These are phyloP conservation scores for Colletotrichum simmondsii DNA, from an alignment of 2,329 filamentous ascomycete genomes.

Conservation along the genomic window DNA sequence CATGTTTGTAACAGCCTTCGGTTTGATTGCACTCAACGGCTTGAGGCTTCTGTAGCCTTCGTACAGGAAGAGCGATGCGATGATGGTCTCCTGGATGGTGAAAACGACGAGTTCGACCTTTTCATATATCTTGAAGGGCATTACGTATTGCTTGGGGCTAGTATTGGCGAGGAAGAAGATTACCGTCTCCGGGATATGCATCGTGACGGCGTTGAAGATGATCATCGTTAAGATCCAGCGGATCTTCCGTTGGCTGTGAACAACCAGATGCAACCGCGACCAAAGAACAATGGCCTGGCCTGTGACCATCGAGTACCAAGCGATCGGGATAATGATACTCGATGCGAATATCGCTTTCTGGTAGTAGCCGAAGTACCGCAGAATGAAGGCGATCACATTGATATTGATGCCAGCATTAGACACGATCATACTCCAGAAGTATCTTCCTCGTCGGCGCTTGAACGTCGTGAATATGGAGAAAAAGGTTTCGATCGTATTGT, in stretches of 20 bases:
- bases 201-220: constrained; percentile 60
- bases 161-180: constrained; percentile 64
- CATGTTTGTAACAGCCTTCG: constrained; percentile 33
- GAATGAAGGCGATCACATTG: constrained; percentile 39
- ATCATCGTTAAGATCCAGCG: constrained; percentile 67
- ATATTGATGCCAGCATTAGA: constrained; percentile 37
- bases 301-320: constrained; percentile 63
- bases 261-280: constrained; percentile 70
- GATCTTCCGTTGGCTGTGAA: constrained; percentile 60
- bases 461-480: constrained; percentile 38
- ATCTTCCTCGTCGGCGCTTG: constrained; percentile 35
- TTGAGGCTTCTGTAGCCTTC: constrained; percentile 58
- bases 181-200: constrained; percentile 65
- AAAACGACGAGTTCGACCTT: constrained; percentile 67
- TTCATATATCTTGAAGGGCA: constrained; percentile 53
- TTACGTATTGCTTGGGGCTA: constrained; percentile 44
- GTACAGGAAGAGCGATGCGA: constrained; percentile 64
- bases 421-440: constrained; percentile 40
- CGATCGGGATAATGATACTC: constrained; percentile 48
- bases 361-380: constrained; percentile 46
- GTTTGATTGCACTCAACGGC: constrained; percentile 17
- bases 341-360: constrained; percentile 34
- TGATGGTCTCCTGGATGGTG: constrained; percentile 64
- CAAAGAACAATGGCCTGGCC: constrained; percentile 72
- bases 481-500: constrained; percentile 35